Conservation (phyloP, 495 filamentous ascomycete genomes). For the Rostrohypoxylon terebratum region DNA sequence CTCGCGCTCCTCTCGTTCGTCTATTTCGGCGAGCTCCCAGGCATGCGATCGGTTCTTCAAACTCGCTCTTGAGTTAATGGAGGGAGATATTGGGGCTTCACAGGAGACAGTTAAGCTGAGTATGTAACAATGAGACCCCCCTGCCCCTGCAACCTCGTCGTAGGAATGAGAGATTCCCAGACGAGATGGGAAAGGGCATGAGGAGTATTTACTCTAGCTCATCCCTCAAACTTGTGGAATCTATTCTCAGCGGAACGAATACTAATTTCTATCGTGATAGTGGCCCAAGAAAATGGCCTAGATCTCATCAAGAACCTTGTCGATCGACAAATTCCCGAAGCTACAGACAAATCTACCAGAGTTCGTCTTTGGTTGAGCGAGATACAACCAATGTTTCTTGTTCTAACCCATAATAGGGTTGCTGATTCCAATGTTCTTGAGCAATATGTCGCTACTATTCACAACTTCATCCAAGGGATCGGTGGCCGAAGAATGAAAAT, state of each 20-base stretch:
- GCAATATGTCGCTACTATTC: conserved; percentile 47
- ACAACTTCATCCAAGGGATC: conserved; percentile 51
- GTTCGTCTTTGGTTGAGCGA: conserved; percentile 42
- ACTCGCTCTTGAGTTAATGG: conserved; percentile 50
- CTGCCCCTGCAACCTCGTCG: not conserved
- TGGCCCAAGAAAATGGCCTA: conserved; percentile 53
- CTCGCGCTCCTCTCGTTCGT: conserved; percentile 11
- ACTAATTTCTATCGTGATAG: not conserved
- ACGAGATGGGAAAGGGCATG: not conserved
- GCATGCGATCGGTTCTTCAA: conserved; percentile 48
- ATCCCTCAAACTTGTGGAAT: not conserved
- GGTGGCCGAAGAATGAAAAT: conserved; percentile 46
- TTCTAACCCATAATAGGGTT: conserved; percentile 50
- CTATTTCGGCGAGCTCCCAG: conserved; percentile 1
- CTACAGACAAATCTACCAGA: conserved; percentile 1
- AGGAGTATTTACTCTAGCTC: not conserved
- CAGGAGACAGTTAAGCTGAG: conserved; percentile 51
- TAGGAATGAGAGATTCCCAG: not conserved
- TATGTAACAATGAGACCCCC: not conserved
- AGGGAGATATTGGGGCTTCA: conserved; percentile 48
- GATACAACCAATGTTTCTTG: conserved; percentile 45
- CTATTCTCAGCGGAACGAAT: not conserved
- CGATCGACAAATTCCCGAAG: conserved; percentile 46
- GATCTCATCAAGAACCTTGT: conserved; percentile 49
- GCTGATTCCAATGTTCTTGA: conserved; percentile 52